Percentiles rank a stretch among this genome's conserved stretches.
phyloP scores from a whole-genome alignment of 345 rosid species.

The Syzygium grande region DNA sequence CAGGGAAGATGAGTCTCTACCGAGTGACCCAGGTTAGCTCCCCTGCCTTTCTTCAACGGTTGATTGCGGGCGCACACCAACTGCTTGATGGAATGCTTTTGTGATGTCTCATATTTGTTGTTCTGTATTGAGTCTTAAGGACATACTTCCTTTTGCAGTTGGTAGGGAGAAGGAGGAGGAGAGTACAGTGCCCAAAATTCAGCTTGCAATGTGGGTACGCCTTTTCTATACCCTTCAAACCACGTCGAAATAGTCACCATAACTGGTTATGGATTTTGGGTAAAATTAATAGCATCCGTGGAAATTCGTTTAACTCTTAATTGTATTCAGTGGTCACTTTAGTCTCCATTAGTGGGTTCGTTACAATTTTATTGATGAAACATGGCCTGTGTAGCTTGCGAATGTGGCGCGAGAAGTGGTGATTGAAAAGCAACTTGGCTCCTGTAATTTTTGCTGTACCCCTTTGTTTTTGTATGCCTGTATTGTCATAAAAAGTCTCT shows the following conservation, averaged over 20 bases:
- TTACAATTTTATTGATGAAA: background rate
- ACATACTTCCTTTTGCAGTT: constrained; percentile 19
- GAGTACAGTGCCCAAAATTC: constrained; percentile 41
- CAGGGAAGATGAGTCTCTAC: constrained; percentile 68
- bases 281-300: background rate
- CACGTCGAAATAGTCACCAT: background rate
- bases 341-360: background rate
- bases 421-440: background rate
- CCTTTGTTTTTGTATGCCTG: background rate
- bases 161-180: constrained; percentile 51
- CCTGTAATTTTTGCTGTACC: background rate
- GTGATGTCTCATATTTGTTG: background rate
- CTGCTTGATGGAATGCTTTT: constrained; percentile 14
- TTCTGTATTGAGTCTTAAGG: background rate
- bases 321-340: background rate
- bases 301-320: background rate
- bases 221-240: background rate
- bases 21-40: constrained; percentile 31
- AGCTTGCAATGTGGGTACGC: constrained; percentile 97
- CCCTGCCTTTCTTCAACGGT: background rate
- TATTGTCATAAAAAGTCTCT: background rate
- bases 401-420: background rate
- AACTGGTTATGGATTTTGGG: background rate
- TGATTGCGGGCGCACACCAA: background rate
- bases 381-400: background rate